Conservation (phyloP, 345 rosid genomes). For the Capsella bursapastoris region DNA sequence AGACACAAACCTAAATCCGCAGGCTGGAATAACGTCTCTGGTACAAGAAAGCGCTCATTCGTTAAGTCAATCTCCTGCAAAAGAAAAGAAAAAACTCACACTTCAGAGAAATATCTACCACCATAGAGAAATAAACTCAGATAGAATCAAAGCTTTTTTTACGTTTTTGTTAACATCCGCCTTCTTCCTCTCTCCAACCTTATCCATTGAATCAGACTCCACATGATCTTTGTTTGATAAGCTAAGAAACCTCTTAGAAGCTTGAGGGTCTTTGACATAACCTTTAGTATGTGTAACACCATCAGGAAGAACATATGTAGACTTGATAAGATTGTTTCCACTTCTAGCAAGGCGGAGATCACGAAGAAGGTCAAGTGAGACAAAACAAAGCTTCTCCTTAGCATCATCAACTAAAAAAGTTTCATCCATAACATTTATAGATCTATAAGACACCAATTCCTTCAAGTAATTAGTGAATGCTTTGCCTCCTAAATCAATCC, state of each 20-base stretch:
- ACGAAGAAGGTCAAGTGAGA: slow-evolving; percentile 74
- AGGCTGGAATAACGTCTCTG: slow-evolving; percentile 94
- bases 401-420: slow-evolving; percentile 88
- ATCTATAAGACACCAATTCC: slow-evolving; percentile 80
- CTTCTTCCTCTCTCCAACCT: slow-evolving; percentile 56
- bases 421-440: slow-evolving; percentile 85
- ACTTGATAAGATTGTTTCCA: slow-evolving; percentile 64
- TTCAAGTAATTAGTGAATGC: slow-evolving; percentile 91
- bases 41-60: slow-evolving; percentile 92
- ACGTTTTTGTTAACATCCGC: slow-evolving; percentile 76
- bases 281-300: slow-evolving; percentile 63
- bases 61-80: slow-evolving; percentile 92
- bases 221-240: slow-evolving; percentile 39
- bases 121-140: background rate
- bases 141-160: background rate
- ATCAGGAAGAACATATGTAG: slow-evolving; percentile 88
- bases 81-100: slow-evolving; percentile 1
- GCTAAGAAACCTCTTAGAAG: slow-evolving; percentile 56
- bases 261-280: slow-evolving; percentile 73
- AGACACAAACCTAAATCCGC: slow-evolving; percentile 76
- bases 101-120: background rate
- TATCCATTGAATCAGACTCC: slow-evolving; percentile 46
- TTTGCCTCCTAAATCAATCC: slow-evolving; percentile 91
- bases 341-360: slow-evolving; percentile 68
- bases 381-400: slow-evolving; percentile 92